Evolutionary conservation across 192 early-diverging fungal genomes (phyloP), one percentile per base, ranked within the genome.

Genomic region (Gryganskiella cystojenkinii): DNA sequence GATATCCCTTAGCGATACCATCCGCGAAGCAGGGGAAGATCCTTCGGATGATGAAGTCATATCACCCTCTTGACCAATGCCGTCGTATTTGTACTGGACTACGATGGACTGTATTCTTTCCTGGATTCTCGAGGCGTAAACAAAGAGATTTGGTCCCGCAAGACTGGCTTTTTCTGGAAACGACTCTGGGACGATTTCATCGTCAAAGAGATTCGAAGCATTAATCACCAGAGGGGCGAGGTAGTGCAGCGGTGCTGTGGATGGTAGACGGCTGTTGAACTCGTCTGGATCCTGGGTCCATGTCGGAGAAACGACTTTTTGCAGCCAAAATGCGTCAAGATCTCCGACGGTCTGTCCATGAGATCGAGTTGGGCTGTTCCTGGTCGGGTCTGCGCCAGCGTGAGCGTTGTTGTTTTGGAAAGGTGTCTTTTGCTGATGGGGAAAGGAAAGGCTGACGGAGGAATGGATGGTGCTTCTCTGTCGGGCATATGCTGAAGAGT

Each of bases 391-490:
- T 14, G 10, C 40, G 3, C n/a, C 25, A 15, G n/a, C 27, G 1
- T 2, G 42, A 2, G 3, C 24, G 24, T 25, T 31, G 28, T 19
- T 27, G 25, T 19, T 55, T 24, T 2, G 43, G 30, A 30, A 17
- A 19, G 22, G 33, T 45, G 40, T 13, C 28, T 43, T 52, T 56
- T 9, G 59, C 53, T 22, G 80, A 61, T 3, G 75, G 58, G 11
- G 80, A 68, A 17, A 85, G 70, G 28, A 80, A 55, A 11, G 68
- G 61, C 35, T 87, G 84, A 80, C 84, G 85, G 50, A 74, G 79
- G 19, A 55, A 43, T 13, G 35, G 31, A 46, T 66, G 52, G 25
- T 19, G 68, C 30, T 33, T 50, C 60, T 31, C 50, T 67, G 59
- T 54, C 49, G 31, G 47, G 61, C 49, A 55, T 80, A 76, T 25